phyloP scores from a whole-genome alignment of 805 yeast species.

The Torulaspora maleeae region DNA sequence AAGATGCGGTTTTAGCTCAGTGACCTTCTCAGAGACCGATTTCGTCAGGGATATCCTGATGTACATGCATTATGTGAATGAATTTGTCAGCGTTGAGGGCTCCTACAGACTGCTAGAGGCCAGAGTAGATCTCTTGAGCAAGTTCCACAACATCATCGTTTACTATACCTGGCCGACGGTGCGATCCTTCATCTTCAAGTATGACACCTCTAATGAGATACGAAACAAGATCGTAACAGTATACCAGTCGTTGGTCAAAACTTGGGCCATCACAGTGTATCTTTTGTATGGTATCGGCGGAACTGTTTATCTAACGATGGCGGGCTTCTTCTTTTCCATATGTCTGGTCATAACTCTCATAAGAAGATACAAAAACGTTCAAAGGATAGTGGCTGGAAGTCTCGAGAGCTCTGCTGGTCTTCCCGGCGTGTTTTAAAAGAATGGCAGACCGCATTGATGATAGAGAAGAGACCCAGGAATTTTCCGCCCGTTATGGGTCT shows the following conservation, averaged over 20 bases:
- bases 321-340: slow-evolving; percentile 31
- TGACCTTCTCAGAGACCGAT: slow-evolving; percentile 31
- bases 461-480: background rate
- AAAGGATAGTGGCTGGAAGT: slow-evolving; percentile 18
- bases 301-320: slow-evolving; percentile 28
- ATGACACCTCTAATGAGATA: slow-evolving; percentile 3
- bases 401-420: slow-evolving; percentile 13
- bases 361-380: slow-evolving; percentile 27
- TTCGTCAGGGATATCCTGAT: slow-evolving; percentile 24
- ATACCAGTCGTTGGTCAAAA: slow-evolving; percentile 23
- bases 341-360: slow-evolving; percentile 28
- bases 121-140: slow-evolving; percentile 25
- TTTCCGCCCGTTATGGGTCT: background rate
- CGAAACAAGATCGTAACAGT: slow-evolving; percentile 5
- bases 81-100: slow-evolving; percentile 27
- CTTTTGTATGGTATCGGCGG: slow-evolving; percentile 29
- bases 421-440: slow-evolving; percentile 12
- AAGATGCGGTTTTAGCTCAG: slow-evolving; percentile 27
- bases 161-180: slow-evolving; percentile 26
- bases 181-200: slow-evolving; percentile 1
- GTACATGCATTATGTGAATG: slow-evolving; percentile 23
- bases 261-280: slow-evolving; percentile 21
- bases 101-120: slow-evolving; percentile 14
- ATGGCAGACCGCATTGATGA: background rate
- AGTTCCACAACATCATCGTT: slow-evolving; percentile 33